Base-by-base conservation (phyloP, 768 basidiomycete species). In the Cystobasidium tubakii region DNA sequence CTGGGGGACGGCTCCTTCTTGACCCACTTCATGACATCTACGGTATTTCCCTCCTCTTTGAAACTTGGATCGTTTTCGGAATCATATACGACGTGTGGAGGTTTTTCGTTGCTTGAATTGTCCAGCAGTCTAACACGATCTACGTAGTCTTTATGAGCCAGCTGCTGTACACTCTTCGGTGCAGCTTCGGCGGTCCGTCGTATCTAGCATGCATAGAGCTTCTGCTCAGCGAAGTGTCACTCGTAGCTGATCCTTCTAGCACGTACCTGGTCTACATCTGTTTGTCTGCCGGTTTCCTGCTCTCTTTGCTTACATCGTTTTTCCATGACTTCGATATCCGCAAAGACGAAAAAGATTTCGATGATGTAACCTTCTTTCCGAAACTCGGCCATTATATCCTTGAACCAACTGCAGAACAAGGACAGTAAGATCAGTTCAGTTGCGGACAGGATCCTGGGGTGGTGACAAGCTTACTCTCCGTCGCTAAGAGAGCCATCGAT, bases 261-360 rank as follows among this genome's bases (percentile, higher is more conserved):
- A 69, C n/a, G 17, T 36, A 64, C 75, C 17, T 55, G 73, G 46
- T 36, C n/a, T 21, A 25, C 23, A 57, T 42, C 43, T 1, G 69
- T 71, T 25, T 72, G 71, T 15, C 80, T 66, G 2, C 80, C 80
- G 1, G 80, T 80, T 39, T 74, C 66, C 42, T 77, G 70, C 34
- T 75, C 76, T 25, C 80, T 74, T n/a, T 53, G 62, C 15, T 75
- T 73, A 10, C 79, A 79, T 1, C 80, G 76, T 27, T 60, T n/a
- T 36, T 75, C 31, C 79, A 80, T 80, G 34, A 65, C 74, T 2
- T 75, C 73, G 44, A 78, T 75, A 17, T 77, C 76, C 1, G 78
- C 77, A 36, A 78, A 79, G 54, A 80, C 80, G 34, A 80, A 80
- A 34, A 80, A 53, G 44, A 80, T 78, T 74, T 79, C 78, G 42